Conservation (phyloP, 2,329 filamentous ascomycete species). For the Cladophialophora bantiana region DNA sequence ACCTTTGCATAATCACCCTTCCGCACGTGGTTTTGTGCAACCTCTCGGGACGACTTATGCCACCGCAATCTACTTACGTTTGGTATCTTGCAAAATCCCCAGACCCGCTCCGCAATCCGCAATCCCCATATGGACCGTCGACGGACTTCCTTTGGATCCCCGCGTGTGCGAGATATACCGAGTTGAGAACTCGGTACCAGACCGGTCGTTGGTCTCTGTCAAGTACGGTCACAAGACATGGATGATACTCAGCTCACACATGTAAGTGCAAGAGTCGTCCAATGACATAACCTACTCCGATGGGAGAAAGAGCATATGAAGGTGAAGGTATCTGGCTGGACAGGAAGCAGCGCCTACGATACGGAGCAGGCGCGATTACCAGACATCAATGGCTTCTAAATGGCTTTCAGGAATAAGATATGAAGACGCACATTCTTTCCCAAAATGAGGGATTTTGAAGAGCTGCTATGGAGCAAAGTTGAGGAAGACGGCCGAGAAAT, state of each 20-base stretch:
- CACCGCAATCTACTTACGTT: not conserved
- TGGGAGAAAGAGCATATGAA: no score
- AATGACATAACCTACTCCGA: not conserved
- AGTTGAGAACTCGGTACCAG: not conserved
- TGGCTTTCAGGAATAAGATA: not conserved
- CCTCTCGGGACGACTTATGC: not conserved
- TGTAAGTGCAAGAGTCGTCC: not conserved
- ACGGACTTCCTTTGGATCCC: not conserved
- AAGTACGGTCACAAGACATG: not conserved
- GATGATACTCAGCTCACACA: not conserved
- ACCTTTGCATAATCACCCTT: not conserved
- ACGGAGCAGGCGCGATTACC: no score
- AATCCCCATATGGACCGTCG: not conserved
- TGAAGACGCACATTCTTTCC: not conserved
- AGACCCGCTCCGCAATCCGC: not conserved
- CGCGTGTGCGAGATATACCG: not conserved
- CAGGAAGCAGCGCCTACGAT: no score
- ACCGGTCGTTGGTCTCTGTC: not conserved
- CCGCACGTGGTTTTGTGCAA: conserved; percentile 1
- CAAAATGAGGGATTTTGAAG: not conserved
- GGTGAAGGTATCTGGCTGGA: no score
- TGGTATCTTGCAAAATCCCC: not conserved
- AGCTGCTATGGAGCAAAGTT: not conserved
- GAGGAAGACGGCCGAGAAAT: not conserved
- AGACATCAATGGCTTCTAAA: no score